These are phyloP conservation scores for Pythium rishiriense DNA, from an alignment of 352 stramenopile genomes.

Conservation along the genomic window DNA sequence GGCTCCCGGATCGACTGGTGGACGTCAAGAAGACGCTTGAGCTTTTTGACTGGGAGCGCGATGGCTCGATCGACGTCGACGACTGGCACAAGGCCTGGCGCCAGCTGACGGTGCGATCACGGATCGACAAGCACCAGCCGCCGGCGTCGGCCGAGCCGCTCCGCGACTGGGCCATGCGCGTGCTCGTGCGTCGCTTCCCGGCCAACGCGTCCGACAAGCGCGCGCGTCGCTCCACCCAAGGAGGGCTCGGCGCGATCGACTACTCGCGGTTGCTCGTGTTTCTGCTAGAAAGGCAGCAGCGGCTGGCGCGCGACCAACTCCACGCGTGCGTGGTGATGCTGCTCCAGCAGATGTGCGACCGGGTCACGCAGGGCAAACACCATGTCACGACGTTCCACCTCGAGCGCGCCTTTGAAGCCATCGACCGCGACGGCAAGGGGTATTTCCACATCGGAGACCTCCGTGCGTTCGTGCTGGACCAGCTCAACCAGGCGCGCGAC, in stretches of 20 bases:
- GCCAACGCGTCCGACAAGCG: neutral
- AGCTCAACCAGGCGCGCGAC: constrained; percentile 1
- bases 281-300: constrained; percentile 46
- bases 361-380: neutral
- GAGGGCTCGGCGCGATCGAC: constrained; percentile 31
- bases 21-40: constrained; percentile 49
- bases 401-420: constrained; percentile 34
- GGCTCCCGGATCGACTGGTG: constrained; percentile 38
- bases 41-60: constrained; percentile 46
- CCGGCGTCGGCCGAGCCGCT: constrained; percentile 10
- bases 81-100: constrained; percentile 59
- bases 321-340: constrained; percentile 25
- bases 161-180: constrained; percentile 42
- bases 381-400: constrained; percentile 32
- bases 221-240: neutral
- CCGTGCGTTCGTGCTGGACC: constrained; percentile 17
- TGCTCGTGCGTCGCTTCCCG: constrained; percentile 41
- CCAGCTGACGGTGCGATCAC: constrained; percentile 7
- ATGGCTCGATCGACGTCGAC: constrained; percentile 35
- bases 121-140: neutral
- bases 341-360: constrained; percentile 26
- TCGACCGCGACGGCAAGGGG: constrained; percentile 45
- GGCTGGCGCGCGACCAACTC: constrained; percentile 23
- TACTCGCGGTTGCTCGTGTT: constrained; percentile 52
- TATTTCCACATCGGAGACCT: constrained; percentile 45